Percentiles rank a stretch among this genome's conserved stretches.
Conservation (phyloP, 1,284 basidiomycete genomes). For the Leccinum angustisporum region DNA sequence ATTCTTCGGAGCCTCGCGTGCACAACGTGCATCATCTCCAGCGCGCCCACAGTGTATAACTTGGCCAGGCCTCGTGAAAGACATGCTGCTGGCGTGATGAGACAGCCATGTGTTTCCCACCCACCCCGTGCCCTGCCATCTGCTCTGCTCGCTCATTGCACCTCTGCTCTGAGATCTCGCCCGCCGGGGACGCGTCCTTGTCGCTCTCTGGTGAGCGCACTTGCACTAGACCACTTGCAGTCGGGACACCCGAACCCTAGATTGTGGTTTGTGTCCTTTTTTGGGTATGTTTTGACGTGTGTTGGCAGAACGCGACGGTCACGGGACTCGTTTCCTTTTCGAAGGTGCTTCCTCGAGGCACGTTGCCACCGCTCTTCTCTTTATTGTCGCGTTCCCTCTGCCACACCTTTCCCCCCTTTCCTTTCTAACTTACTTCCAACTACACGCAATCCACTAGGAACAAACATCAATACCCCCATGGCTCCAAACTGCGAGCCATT, state of each 20-base stretch:
- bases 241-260: conserved; percentile 29
- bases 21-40: conserved; percentile 3
- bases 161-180: background rate
- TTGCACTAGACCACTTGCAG: background rate
- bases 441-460: background rate
- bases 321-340: conserved; percentile 37
- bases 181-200: background rate
- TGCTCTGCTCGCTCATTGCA: background rate
- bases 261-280: conserved; percentile 15
- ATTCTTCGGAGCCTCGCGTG: conserved; percentile 7
- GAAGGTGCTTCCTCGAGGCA: conserved; percentile 31
- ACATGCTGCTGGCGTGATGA: conserved; percentile 14
- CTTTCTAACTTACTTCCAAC: background rate
- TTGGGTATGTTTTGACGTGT: conserved; percentile 23
- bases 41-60: background rate
- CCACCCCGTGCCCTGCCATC: conserved; percentile 20
- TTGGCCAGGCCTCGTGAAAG: conserved; percentile 21
- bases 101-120: conserved; percentile 15
- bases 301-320: conserved; percentile 36
- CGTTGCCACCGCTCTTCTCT: conserved; percentile 30
- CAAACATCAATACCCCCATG: conserved; percentile 33
- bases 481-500: conserved; percentile 67
- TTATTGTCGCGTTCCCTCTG: conserved; percentile 28
- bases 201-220: background rate
- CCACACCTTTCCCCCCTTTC: conserved; percentile 7